A percentile compares a stretch with the other conserved stretches of the same genome.
Conservation (phyloP, 345 rosid genomes). For the Boechera divaricarpa region DNA sequence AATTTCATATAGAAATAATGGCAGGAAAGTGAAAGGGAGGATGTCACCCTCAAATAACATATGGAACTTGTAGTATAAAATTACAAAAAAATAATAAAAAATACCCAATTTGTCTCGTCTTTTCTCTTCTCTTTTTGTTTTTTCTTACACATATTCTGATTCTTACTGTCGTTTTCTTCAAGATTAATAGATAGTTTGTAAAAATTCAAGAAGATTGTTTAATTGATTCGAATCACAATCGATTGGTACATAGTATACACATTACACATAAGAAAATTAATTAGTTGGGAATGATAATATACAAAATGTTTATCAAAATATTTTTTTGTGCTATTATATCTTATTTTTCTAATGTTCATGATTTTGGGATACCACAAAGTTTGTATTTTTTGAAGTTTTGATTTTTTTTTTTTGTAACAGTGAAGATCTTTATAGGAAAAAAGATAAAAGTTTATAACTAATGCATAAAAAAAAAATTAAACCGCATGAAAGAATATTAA, state of each 20-base stretch:
- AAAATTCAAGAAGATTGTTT: constrained; percentile 1
- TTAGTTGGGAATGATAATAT: background rate
- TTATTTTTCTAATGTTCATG: background rate
- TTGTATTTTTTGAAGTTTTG: too few species aligned
- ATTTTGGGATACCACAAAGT: background rate
- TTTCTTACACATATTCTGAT: constrained; percentile 43
- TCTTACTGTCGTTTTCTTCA: constrained; percentile 37
- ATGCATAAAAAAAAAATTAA: background rate
- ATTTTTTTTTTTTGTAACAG: too few species aligned
- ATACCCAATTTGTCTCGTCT: constrained; percentile 19
- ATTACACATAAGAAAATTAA: background rate
- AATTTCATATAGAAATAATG: constrained; percentile 15
- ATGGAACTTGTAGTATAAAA: constrained; percentile 13
- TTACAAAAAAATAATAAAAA: background rate
- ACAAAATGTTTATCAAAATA: background rate
- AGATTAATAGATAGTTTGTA: constrained; percentile 9
- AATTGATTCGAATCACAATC: background rate
- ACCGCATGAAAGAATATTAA: background rate
- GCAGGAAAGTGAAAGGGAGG: constrained; percentile 17
- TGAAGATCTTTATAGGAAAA: too few species aligned
- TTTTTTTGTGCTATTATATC: background rate
- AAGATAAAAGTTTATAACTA: background rate
- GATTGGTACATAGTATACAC: background rate
- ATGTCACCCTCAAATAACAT: constrained; percentile 7
- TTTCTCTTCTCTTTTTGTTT: constrained; percentile 43